Percentiles rank a stretch among this genome's conserved stretches.
Conservation (phyloP, 2,329 filamentous ascomycete species). For the Elsinoe arachidis region DNA sequence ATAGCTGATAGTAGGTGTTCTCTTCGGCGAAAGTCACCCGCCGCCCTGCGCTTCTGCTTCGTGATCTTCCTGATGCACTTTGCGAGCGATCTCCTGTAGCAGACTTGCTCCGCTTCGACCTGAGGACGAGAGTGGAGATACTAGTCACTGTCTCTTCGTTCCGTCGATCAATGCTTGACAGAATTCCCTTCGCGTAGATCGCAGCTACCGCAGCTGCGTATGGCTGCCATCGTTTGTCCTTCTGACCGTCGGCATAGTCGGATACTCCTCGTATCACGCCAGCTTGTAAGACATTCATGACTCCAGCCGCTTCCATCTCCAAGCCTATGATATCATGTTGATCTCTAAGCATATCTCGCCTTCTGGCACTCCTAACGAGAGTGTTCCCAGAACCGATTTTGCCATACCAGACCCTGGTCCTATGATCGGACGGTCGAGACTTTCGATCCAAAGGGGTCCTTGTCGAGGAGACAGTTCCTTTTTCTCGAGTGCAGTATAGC, state of each 20-base stretch:
- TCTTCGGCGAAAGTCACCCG: no score
- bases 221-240: slow-evolving; percentile 18
- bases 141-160: no score
- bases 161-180: neutral
- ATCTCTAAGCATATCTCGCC: slow-evolving; percentile 21
- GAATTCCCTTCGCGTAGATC: slow-evolving; percentile 12
- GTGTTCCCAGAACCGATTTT: slow-evolving; percentile 15
- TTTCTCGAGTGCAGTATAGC: neutral
- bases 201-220: slow-evolving; percentile 17
- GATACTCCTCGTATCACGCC: slow-evolving; percentile 18
- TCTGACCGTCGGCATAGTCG: slow-evolving; percentile 20
- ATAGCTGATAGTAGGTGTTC: no score
- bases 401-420: slow-evolving; percentile 2
- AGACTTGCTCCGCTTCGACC: no score
- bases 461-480: neutral
- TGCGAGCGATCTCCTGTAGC: no score
- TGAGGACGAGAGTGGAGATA: no score
- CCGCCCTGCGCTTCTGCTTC: no score
- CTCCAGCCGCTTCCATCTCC: slow-evolving; percentile 21
- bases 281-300: slow-evolving; percentile 16
- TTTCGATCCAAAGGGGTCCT: neutral
- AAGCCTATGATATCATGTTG: slow-evolving; percentile 16
- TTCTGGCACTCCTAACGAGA: slow-evolving; percentile 16
- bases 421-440: neutral
- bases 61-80: no score